Evolutionary conservation across 1,284 basidiomycete species (phyloP), one percentile per base, ranked within the genome.

Genomic region (Peniophora sp.): DNA sequence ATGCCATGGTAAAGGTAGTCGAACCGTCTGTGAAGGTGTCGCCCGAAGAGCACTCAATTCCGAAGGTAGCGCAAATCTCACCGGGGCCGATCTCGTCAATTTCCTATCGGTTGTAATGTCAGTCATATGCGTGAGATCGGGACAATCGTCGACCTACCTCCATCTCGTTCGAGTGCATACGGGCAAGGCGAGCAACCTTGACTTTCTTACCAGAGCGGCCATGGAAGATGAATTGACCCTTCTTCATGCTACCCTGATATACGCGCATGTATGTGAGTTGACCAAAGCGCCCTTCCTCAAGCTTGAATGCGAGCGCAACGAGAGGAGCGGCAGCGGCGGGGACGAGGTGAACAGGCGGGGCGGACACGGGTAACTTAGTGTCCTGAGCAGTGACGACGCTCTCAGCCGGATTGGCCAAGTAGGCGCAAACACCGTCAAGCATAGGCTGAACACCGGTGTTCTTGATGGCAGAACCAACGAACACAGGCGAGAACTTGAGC

Each of bases 91-190:
- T 90, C 36, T 83, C 81, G 44, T 96, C 88, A 52, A 99, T 89
- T 61, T 99, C 97, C 85, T 89, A 32, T 32, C 27, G 6, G 27
- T 12, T 12, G 35, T 3, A 50, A 36, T 15, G 14, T 14, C 5
- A 23, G 17, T 24, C 43, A 45, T 5, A 45, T 10, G 43, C 10
- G n/a, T 20, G 3, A 45, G 5, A 45, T 23, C n/a, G 10, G 23
- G 10, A 20, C 20, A 17, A 24, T 20, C n/a, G 9, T 20, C 12
- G n/a, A 57, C 73, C 48, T 47, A 86, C 87, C 81, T 99, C 97
- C 97, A 99, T 98, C 70, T 99, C 96, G 63, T 99, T 92, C 65
- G 87, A 88, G 70, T 99, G 97, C 97, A 99, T 97, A 53, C 95
- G 81, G 53, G 98, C 97, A 55, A 99, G 73, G 47, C 96, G 80